These are phyloP conservation scores for Nepenthes mirabilis DNA, from an alignment of 148 eudicot species.

Conservation along the genomic window DNA sequence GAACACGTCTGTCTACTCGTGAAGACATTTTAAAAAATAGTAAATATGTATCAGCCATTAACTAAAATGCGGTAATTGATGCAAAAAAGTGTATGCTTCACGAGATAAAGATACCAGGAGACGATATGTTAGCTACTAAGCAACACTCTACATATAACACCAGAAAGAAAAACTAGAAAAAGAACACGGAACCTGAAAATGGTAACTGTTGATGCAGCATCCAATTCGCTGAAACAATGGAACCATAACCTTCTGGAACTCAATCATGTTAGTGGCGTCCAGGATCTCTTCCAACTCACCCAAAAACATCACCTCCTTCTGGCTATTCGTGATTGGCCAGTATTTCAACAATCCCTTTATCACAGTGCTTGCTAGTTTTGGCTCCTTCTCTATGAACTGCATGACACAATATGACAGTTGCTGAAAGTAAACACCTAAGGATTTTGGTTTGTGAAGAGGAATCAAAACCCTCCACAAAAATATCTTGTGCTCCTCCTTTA, in stretches of 20 bases:
- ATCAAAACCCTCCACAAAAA: constrained; percentile 71
- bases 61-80: no score
- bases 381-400: constrained; percentile 88
- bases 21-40: no score
- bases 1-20: no score
- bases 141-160: no score
- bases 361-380: constrained; percentile 69
- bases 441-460: constrained; percentile 80
- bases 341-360: constrained; percentile 72
- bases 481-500: constrained; percentile 92
- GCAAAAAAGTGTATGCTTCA: no score
- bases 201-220: constrained; percentile 80
- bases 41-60: no score
- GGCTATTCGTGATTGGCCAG: constrained; percentile 93
- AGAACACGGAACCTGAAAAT: constrained; percentile 62
- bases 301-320: constrained; percentile 89
- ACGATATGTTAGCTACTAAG: no score
- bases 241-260: constrained; percentile 83
- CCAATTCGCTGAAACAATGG: constrained; percentile 70
- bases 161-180: not conserved
- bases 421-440: constrained; percentile 70
- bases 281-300: constrained; percentile 86
- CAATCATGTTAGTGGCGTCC: constrained; percentile 64
- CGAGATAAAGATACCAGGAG: no score
- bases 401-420: constrained; percentile 73